Evolutionary conservation across 164 flowering plant genomes (phyloP).

Genomic region (Sextonia rubra): DNA sequence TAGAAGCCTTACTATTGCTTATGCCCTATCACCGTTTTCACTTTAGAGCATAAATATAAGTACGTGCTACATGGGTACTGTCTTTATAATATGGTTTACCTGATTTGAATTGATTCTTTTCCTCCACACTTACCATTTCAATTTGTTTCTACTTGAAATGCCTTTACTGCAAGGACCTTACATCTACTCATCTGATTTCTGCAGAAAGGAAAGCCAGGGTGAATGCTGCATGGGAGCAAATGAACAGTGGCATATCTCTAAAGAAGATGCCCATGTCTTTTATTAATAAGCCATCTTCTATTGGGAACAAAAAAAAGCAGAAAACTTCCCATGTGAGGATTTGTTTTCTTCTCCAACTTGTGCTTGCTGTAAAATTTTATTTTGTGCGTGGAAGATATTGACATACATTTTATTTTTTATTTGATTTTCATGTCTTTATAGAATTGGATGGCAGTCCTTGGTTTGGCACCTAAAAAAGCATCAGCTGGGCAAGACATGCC

Average conservation of each 20-base stretch:
- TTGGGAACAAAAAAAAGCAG: conserved; percentile 26
- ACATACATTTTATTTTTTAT: too few relatives aligned
- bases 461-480: conserved; percentile 46
- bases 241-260: conserved; percentile 60
- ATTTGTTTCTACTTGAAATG: neutral
- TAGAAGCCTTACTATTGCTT: neutral
- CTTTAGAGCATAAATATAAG: neutral
- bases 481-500: conserved; percentile 18
- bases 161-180: neutral
- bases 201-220: conserved; percentile 69
- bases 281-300: conserved; percentile 31
- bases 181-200: conserved; percentile 4
- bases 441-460: conserved; percentile 79
- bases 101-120: neutral
- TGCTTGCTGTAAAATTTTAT: neutral
- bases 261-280: conserved; percentile 31
- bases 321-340: conserved; percentile 40
- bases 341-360: neutral
- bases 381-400: too few relatives aligned
- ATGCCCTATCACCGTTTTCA: too few relatives aligned
- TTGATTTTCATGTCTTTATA: conserved; percentile 8
- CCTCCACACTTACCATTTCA: neutral
- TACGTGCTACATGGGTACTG: neutral
- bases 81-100: too few relatives aligned
- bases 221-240: conserved; percentile 82